A percentile compares a stretch with the other conserved stretches of the same genome.
Conservation (phyloP, 1,284 basidiomycete species). For the Vanrija sp. region DNA sequence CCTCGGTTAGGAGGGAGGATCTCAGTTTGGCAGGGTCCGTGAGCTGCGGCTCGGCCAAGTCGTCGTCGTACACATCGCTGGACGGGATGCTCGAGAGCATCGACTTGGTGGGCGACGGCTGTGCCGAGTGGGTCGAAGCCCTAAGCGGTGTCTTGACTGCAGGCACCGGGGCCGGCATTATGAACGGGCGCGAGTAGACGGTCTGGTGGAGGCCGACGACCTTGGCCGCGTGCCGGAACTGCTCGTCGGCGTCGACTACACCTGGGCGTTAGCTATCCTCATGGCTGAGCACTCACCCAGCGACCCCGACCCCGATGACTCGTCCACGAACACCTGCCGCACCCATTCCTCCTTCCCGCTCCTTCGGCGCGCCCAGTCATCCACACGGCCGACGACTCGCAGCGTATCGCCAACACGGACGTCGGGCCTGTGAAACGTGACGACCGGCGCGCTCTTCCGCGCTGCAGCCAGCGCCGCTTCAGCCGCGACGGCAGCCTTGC, state of each 20-base stretch:
- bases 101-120: constrained; percentile 6
- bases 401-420: constrained; percentile 40
- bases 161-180: constrained; percentile 13
- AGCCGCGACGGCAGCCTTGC: constrained; percentile 7
- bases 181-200: constrained; percentile 34
- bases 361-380: constrained; percentile 30
- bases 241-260: constrained; percentile 37
- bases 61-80: constrained; percentile 17
- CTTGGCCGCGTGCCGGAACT: constrained; percentile 21
- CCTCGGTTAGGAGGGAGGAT: constrained; percentile 32
- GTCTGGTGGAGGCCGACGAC: constrained; percentile 27
- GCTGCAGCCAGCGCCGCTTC: background rate
- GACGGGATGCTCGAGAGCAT: constrained; percentile 9
- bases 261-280: constrained; percentile 14
- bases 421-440: constrained; percentile 28
- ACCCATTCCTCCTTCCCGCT: constrained; percentile 23
- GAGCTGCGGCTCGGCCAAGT: constrained; percentile 18
- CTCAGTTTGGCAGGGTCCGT: constrained; percentile 32
- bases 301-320: constrained; percentile 27
- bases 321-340: constrained; percentile 34
- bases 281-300: constrained; percentile 20
- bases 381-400: constrained; percentile 32
- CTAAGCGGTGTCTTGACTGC: background rate
- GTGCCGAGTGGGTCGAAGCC: background rate
- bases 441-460: background rate